These are phyloP conservation scores for Trichophyton schoenleinii DNA, from an alignment of 2,329 filamentous ascomycete genomes.

Conservation along the genomic window DNA sequence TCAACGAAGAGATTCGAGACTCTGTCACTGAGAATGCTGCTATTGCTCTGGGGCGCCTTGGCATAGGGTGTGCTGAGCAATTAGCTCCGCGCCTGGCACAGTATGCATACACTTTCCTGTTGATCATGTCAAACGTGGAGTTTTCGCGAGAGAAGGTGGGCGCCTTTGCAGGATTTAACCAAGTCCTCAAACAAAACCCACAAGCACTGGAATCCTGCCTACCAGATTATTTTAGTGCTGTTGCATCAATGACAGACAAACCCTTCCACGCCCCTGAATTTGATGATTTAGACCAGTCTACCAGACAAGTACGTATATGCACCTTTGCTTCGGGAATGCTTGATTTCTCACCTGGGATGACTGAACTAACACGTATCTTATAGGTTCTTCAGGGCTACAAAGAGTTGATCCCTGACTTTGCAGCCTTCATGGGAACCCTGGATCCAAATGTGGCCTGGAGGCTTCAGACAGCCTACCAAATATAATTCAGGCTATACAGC, in stretches of 20 bases:
- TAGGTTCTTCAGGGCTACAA: slow-evolving; percentile 37
- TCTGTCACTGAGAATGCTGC: slow-evolving; percentile 89
- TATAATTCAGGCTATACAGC: slow-evolving; percentile 20
- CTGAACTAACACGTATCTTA: too few species aligned
- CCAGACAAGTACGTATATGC: slow-evolving; percentile 53
- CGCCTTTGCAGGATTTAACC: slow-evolving; percentile 80
- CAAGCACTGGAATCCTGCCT: slow-evolving; percentile 82
- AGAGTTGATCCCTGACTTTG: slow-evolving; percentile 36
- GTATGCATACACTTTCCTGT: slow-evolving; percentile 72
- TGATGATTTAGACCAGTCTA: slow-evolving; percentile 53
- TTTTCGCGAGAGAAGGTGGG: slow-evolving; percentile 90
- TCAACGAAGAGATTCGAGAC: slow-evolving; percentile 70
- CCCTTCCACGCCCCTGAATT: slow-evolving; percentile 49
- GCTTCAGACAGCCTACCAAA: slow-evolving; percentile 31
- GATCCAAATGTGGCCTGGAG: slow-evolving; percentile 29
- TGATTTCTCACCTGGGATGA: too few species aligned
- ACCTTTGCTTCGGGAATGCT: background rate
- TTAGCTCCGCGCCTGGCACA: slow-evolving; percentile 66
- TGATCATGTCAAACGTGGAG: slow-evolving; percentile 69
- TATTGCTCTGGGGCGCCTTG: slow-evolving; percentile 79
- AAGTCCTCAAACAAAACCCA: slow-evolving; percentile 73
- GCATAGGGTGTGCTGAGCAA: slow-evolving; percentile 61
- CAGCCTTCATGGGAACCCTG: slow-evolving; percentile 34
- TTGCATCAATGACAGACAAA: slow-evolving; percentile 57
- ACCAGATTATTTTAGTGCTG: slow-evolving; percentile 67